These are phyloP conservation scores for Polychaeton citri DNA, from an alignment of 2,329 filamentous ascomycete genomes.

Conservation along the genomic window DNA sequence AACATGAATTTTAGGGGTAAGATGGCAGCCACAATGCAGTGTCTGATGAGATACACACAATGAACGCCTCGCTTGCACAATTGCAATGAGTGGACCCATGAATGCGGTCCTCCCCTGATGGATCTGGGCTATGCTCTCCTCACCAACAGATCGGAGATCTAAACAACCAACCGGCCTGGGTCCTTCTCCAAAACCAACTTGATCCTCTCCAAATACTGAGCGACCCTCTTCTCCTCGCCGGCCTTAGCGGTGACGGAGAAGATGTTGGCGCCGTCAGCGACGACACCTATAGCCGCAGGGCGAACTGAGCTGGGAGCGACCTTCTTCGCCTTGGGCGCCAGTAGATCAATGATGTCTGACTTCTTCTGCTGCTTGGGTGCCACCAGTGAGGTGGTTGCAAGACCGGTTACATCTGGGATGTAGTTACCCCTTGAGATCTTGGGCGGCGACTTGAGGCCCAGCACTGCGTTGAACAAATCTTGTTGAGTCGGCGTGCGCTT, in stretches of 20 bases:
- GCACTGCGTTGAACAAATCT: conserved; percentile 79
- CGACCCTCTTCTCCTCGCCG: conserved; percentile 69
- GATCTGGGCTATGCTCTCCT: too few relatives aligned
- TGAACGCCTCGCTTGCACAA: too few relatives aligned
- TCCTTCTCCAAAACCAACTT: conserved; percentile 73
- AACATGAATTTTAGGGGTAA: too few relatives aligned
- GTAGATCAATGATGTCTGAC: conserved; percentile 71
- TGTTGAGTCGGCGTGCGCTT: conserved; percentile 55
- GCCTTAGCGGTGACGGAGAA: conserved; percentile 71
- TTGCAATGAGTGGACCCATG: too few relatives aligned
- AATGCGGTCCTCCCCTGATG: too few relatives aligned
- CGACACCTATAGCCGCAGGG: conserved; percentile 16
- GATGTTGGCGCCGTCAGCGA: conserved; percentile 48
- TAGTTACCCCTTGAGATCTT: conserved; percentile 46
- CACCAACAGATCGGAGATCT: too few relatives aligned
- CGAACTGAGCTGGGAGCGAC: conserved; percentile 9
- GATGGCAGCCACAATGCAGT: too few relatives aligned
- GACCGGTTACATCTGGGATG: conserved; percentile 54
- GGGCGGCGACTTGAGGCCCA: conserved; percentile 46
- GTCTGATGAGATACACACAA: too few relatives aligned
- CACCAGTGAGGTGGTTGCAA: conserved; percentile 33
- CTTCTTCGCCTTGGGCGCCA: conserved; percentile 38
- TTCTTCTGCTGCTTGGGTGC: conserved; percentile 28
- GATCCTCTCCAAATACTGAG: conserved; percentile 71
- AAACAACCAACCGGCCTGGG: conserved; percentile 58